Conservation (phyloP, 495 filamentous ascomycete genomes). For the Aspergillus steynii region DNA sequence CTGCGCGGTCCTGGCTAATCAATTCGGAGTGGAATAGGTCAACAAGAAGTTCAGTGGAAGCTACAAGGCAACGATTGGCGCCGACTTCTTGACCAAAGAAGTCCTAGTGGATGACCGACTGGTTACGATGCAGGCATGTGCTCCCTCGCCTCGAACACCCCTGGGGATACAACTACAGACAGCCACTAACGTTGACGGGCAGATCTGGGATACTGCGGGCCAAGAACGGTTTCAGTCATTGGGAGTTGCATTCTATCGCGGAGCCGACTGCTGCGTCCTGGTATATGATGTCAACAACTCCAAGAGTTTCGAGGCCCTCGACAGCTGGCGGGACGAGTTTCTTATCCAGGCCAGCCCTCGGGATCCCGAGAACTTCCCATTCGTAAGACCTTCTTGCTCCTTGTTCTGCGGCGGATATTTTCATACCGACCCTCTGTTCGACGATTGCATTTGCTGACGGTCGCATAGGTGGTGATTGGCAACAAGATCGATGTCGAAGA, state of each 20-base stretch:
- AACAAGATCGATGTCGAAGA: constrained; percentile 99
- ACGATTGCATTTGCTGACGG: background rate
- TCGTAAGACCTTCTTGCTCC: constrained; percentile 58
- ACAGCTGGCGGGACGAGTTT: constrained; percentile 99
- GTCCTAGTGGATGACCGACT: constrained; percentile 95
- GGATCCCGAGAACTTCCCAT: constrained; percentile 97
- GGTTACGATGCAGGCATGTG: constrained; percentile 94
- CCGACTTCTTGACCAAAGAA: constrained; percentile 98
- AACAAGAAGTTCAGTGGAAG: constrained; percentile 99
- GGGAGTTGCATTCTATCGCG: constrained; percentile 96
- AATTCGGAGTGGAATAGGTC: constrained; percentile 59
- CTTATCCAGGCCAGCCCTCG: constrained; percentile 94
- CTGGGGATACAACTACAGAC: background rate
- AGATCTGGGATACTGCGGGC: constrained; percentile 98
- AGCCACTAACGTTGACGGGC: constrained; percentile 22
- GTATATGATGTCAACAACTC: constrained; percentile 99
- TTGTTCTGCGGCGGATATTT: constrained; percentile 1
- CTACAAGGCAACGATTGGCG: constrained; percentile 99
- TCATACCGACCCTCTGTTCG: background rate
- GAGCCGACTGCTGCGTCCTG: constrained; percentile 97
- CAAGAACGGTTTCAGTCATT: constrained; percentile 98
- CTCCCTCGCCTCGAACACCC: constrained; percentile 5
- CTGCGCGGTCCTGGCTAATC: constrained; percentile 22
- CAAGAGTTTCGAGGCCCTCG: constrained; percentile 97
- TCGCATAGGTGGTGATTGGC: constrained; percentile 76